phyloP scores from a whole-genome alignment of 2,329 filamentous ascomycete species.

The Colletotrichum somersetense region DNA sequence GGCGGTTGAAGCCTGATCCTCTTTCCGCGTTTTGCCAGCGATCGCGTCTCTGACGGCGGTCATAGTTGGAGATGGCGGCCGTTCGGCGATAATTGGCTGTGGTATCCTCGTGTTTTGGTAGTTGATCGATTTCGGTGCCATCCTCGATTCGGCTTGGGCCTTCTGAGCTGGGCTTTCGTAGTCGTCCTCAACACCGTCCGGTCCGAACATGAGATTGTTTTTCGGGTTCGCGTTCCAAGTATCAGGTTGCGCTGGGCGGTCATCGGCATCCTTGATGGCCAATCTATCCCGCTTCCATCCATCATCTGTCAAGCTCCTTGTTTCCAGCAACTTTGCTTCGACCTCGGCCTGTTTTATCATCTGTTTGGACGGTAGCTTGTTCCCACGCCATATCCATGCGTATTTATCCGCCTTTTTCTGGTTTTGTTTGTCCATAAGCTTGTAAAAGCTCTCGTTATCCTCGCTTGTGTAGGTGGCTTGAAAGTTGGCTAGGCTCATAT shows the following conservation, averaged over 20 bases:
- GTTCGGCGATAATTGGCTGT: conserved; percentile 55
- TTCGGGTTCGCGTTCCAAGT: conserved; percentile 80
- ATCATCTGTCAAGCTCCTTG: conserved; percentile 64
- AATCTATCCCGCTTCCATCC: conserved; percentile 69
- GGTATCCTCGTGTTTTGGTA: conserved; percentile 88
- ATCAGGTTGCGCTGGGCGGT: conserved; percentile 82
- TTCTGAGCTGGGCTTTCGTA: conserved; percentile 74
- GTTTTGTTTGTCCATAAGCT: conserved; percentile 91
- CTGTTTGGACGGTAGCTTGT: conserved; percentile 87
- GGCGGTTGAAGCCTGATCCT: conserved; percentile 70
- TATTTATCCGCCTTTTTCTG: conserved; percentile 86
- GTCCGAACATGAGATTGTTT: conserved; percentile 90
- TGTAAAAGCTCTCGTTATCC: conserved; percentile 97
- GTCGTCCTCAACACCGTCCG: conserved; percentile 72
- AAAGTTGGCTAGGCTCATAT: conserved; percentile 86
- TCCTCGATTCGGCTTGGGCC: conserved; percentile 77
- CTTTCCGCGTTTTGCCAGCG: conserved; percentile 74
- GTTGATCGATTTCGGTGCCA: conserved; percentile 80
- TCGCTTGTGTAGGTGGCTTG: conserved; percentile 96
- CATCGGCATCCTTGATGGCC: conserved; percentile 75
- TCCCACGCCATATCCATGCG: conserved; percentile 88
- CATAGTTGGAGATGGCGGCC: conserved; percentile 83
- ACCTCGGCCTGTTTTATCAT: conserved; percentile 77
- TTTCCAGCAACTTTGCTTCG: conserved; percentile 64
- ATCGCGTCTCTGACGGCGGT: conserved; percentile 89